phyloP scores from a whole-genome alignment of 1,139 yeast genomes.

The Suzukiozyma palmioleophila region DNA sequence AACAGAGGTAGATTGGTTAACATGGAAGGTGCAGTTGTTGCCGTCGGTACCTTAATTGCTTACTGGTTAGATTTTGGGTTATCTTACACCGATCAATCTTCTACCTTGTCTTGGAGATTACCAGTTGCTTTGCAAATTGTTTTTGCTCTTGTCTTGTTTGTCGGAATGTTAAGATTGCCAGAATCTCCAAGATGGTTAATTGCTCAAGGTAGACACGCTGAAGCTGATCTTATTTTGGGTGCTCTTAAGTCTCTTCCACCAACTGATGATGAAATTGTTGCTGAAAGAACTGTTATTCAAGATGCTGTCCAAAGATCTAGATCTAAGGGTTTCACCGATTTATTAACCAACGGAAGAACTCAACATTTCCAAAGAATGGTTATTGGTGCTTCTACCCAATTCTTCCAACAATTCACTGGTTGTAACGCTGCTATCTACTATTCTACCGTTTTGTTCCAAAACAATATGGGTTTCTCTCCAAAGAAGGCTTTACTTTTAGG shows the following conservation, averaged over 20 bases:
- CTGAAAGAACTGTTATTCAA: constrained; percentile 37
- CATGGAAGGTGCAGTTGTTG: constrained; percentile 67
- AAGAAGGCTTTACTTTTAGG: constrained; percentile 47
- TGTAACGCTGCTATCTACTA: constrained; percentile 69
- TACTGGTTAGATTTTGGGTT: constrained; percentile 79
- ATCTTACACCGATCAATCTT: constrained; percentile 40
- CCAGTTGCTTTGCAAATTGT: constrained; percentile 45
- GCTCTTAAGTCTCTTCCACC: constrained; percentile 32
- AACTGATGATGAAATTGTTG: constrained; percentile 44
- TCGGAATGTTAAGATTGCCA: constrained; percentile 42
- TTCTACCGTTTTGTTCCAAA: constrained; percentile 56
- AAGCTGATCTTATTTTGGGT: constrained; percentile 42
- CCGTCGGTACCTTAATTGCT: constrained; percentile 67
- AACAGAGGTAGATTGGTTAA: constrained; percentile 69
- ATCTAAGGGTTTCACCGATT: constrained; percentile 43
- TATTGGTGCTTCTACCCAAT: constrained; percentile 57
- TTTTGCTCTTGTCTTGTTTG: constrained; percentile 33
- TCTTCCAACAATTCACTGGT: constrained; percentile 58
- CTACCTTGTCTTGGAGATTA: constrained; percentile 49
- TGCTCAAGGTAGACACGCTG: constrained; percentile 46
- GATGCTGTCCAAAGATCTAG: constrained; percentile 39
- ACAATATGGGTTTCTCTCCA: constrained; percentile 43
- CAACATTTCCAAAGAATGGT: constrained; percentile 53
- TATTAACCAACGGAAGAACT: constrained; percentile 55
- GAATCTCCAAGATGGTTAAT: constrained; percentile 78